Base-by-base conservation (phyloP, 2,329 filamentous ascomycete genomes). In the Talaromyces sp. region DNA sequence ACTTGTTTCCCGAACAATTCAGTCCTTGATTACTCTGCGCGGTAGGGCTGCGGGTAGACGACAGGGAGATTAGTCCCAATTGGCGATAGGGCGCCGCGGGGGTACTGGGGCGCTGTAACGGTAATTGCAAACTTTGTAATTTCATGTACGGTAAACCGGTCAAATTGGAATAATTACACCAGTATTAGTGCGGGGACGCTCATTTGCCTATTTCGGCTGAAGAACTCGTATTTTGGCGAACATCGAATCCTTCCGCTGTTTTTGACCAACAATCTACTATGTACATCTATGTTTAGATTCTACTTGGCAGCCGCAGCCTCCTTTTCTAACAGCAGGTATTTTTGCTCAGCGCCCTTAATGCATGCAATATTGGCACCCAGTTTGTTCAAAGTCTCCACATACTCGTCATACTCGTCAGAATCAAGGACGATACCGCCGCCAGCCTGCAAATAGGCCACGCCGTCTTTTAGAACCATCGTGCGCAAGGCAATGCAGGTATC, bases 311-410 rank as follows among this genome's bases (percentile, higher is more conserved):
- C 63, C 10, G 63, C 58, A 49, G 64, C 68, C 54, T 75, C 71
- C 64, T 71, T 70, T 70, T 81, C 76, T 72, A 79, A 67, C 58
- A 74, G 82, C 68, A 83, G 75, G 76, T 89, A 88, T 76, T 85
- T 83, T 76, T 89, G 84, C 81, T 97, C 94, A 1, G 93, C 94
- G 61, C 89, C 87, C 67, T 89, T 89, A 76, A 98, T 93, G 79
- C 92, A 95, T 70, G 90, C 86, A 83, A 96, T 92, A 77, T 96
- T 96, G 56, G 92, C 91, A 27, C 91, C 89, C 58, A 97, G 83
- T 84, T 99, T 99, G 83, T 99, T 98, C 81, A 95, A 92, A 70
- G 96, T 97, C 85, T 97, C 92, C 79, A 94, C 87, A 83, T 93
- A 97, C 79, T 98, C 95, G 69, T 97, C 92, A 72, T 91, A 90